Evolutionary conservation across 2,329 filamentous ascomycete genomes (phyloP).

Genomic region (Ceratocystis albifundus): DNA sequence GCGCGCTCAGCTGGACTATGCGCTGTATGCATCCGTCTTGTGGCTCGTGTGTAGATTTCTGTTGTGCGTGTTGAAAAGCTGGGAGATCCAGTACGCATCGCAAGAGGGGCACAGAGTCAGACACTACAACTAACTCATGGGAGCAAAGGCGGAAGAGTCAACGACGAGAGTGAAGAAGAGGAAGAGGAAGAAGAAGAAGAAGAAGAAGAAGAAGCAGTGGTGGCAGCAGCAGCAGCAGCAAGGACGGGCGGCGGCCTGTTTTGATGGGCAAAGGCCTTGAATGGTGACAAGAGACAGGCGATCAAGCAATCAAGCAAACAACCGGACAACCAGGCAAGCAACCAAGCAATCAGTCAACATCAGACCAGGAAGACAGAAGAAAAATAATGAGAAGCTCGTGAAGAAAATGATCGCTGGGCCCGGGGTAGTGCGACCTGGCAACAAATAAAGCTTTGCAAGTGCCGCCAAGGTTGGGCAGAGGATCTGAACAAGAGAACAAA

Average conservation of each 20-base stretch:
- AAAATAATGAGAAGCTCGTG: constrained; percentile 2
- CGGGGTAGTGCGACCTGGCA: background rate
- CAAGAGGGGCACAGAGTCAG: background rate
- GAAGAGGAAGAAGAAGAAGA: too few relatives aligned
- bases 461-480: background rate
- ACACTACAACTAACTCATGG: background rate
- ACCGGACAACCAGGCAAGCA: background rate
- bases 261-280: background rate
- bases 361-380: background rate
- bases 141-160: background rate
- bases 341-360: background rate
- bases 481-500: background rate
- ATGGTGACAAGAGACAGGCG: background rate
- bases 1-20: constrained; percentile 9
- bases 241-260: background rate
- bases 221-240: too few relatives aligned
- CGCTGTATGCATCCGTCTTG: background rate
- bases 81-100: background rate
- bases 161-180: too few relatives aligned
- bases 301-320: background rate
- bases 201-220: too few relatives aligned
- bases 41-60: background rate
- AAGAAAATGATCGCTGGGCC: constrained; percentile 9
- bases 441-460: constrained; percentile 7
- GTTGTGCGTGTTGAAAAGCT: background rate